Evolutionary conservation across 1,284 basidiomycete genomes (phyloP), one percentile per base, ranked within the genome.

Genomic region (Leccinum pallidistipes): DNA sequence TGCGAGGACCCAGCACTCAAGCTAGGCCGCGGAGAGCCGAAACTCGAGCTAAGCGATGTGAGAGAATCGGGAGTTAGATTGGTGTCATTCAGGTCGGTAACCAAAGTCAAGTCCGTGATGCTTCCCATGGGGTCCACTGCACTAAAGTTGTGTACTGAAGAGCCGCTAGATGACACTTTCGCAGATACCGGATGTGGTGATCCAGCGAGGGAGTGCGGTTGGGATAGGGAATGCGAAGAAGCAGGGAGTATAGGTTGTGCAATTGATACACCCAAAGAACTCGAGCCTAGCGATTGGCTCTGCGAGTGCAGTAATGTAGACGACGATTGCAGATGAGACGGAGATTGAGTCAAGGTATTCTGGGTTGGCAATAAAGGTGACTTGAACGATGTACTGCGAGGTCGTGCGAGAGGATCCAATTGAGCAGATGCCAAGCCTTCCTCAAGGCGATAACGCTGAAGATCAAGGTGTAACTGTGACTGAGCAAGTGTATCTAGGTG

Each of bases 1-100:
- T 74, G 71, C 34, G 74, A 74, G 16, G 73, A 71, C 14, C 60
- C 62, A 0, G 66, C 63, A 27, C 74, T 72, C 21, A 72, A 21
- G 36, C 61, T 75, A 34, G 68, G 68, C 31, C 55, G 62, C 3
- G 66, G 68, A 16, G 71, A 73, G 40, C 72, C 68, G 58, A 65
- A 73, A 47, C 51, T 69, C 9, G 71, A 70, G 36, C 62, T 64
- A 45, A 72, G 61, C 36, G 69, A 76, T 9, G 64, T 63, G 60
- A 68, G 56, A 21, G 63, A 65, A 24, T 76, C 76, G 11, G 65
- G 63, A 31, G 71, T 69, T 24, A 66, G 64, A 32, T 65, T 66
- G 36, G 68, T 47, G 43, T 76, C 76, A 24, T 63, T 63, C 34
- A 70, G 56, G n/a, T 74, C 71, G 40, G 72, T 65, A 3, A 62